A percentile compares a stretch with the other conserved stretches of the same genome.
phyloP scores from a whole-genome alignment of 2,329 filamentous ascomycete genomes.

The Beauveria pseudobassiana region DNA sequence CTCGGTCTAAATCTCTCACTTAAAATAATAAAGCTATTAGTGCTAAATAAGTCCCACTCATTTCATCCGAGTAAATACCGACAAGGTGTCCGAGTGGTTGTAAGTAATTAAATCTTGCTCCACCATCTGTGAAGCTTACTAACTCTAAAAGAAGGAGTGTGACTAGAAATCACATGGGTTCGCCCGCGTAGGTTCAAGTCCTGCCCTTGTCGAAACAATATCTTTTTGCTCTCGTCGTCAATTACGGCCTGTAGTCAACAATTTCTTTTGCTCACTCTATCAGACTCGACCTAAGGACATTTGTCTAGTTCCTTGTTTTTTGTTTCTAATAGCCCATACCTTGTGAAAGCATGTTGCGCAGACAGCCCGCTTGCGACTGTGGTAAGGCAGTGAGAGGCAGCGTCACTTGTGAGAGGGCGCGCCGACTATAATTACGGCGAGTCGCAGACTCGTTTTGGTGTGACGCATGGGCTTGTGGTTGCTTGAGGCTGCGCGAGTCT shows the following conservation, averaged over 20 bases:
- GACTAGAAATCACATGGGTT: conserved; percentile 11
- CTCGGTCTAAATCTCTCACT: no score
- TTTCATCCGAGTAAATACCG: not conserved
- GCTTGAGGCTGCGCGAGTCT: not conserved
- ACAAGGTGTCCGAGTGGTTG: conserved; percentile 10
- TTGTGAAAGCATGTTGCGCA: not conserved
- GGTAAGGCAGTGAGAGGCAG: no score
- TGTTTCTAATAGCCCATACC: no score
- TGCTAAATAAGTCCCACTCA: no score
- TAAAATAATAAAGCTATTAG: no score
- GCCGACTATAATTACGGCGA: not conserved
- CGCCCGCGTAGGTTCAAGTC: conserved; percentile 10
- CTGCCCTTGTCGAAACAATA: conserved; percentile 1
- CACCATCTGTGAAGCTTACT: not conserved
- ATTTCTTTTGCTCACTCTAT: no score
- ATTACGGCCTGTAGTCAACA: not conserved
- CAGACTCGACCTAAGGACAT: no score
- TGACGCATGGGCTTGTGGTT: not conserved
- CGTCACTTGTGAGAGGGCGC: not conserved
- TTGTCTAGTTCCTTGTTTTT: no score
- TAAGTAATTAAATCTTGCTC: not conserved
- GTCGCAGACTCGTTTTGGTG: not conserved
- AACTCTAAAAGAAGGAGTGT: not conserved
- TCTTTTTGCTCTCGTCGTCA: not conserved
- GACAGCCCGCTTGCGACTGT: no score